These are phyloP conservation scores for Colletotrichum agaves DNA, from an alignment of 2,329 filamentous ascomycete genomes.

Conservation along the genomic window DNA sequence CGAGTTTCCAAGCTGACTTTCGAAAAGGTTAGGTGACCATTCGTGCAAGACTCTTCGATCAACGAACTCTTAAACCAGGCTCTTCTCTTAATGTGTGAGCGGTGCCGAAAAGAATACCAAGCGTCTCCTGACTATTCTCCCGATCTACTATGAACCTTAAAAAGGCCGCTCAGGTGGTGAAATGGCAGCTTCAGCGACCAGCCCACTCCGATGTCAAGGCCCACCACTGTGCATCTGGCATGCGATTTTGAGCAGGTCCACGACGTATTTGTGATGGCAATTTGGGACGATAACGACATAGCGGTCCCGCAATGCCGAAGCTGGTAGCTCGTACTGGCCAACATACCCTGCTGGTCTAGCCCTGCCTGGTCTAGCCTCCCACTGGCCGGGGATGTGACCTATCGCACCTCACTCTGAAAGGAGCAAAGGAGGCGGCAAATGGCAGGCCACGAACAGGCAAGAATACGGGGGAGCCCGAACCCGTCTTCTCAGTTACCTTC, in stretches of 20 bases:
- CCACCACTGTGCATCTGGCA: slow-evolving; percentile 31
- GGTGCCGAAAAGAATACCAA: too few species aligned
- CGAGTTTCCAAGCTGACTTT: too few species aligned
- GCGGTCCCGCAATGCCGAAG: slow-evolving; percentile 23
- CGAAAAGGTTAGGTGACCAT: too few species aligned
- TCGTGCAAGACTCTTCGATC: too few species aligned
- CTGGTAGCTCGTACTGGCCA: slow-evolving; percentile 4
- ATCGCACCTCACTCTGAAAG: slow-evolving; percentile 16
- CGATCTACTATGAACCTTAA: too few species aligned
- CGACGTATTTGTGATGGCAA: slow-evolving; percentile 36
- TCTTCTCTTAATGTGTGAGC: too few species aligned
- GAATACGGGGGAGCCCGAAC: slow-evolving; percentile 26
- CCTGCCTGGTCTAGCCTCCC: slow-evolving; percentile 4
- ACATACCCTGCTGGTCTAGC: slow-evolving; percentile 18
- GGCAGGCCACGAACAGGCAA: slow-evolving; percentile 12
- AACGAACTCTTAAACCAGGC: too few species aligned
- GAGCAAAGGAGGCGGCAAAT: slow-evolving; percentile 2
- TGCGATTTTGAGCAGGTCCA: slow-evolving; percentile 27
- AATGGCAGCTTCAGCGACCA: background rate
- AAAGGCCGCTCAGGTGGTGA: background rate
- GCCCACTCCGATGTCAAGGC: background rate
- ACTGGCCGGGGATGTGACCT: slow-evolving; percentile 21
- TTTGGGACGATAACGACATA: slow-evolving; percentile 32
- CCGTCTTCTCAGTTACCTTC: background rate
- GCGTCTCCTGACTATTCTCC: too few species aligned